Percentiles rank a stretch among this genome's conserved stretches.
Evolutionary conservation across 306 rosid genomes (phyloP).

Genomic region (Lotus japonicus): DNA sequence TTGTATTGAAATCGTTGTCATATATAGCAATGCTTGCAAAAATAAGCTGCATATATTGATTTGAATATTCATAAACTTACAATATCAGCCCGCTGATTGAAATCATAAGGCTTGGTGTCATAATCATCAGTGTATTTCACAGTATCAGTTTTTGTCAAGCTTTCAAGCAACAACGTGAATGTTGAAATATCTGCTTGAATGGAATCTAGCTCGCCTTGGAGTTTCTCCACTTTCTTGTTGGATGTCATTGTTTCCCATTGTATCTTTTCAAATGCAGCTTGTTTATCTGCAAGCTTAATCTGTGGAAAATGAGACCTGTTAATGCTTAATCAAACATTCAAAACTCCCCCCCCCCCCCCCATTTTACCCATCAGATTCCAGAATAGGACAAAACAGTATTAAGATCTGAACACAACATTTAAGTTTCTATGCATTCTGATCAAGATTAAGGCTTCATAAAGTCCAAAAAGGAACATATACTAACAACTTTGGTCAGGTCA

Average conservation of each 20-base stretch:
- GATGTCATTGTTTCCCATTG: constrained; percentile 86
- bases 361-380: not conserved
- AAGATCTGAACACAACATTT: not conserved
- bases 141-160: constrained; percentile 49
- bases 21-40: not conserved
- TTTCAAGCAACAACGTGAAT: constrained; percentile 46
- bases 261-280: constrained; percentile 83
- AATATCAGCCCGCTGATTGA: constrained; percentile 16
- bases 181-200: constrained; percentile 36
- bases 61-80: constrained; percentile 31
- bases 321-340: not conserved
- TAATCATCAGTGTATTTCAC: constrained; percentile 21
- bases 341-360: not conserved
- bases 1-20: constrained; percentile 27
- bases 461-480: not conserved
- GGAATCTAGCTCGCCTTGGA: constrained; percentile 32
- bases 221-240: constrained; percentile 41
- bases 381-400: not conserved
- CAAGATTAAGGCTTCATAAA: not conserved
- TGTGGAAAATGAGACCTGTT: constrained; percentile 19
- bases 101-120: constrained; percentile 30
- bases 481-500: not conserved
- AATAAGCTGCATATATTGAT: not conserved
- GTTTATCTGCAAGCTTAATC: constrained; percentile 97
- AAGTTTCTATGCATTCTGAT: not conserved